Evolutionary conservation across 2,329 filamentous ascomycete genomes (phyloP).

Genomic region (Colletotrichum caudatum): DNA sequence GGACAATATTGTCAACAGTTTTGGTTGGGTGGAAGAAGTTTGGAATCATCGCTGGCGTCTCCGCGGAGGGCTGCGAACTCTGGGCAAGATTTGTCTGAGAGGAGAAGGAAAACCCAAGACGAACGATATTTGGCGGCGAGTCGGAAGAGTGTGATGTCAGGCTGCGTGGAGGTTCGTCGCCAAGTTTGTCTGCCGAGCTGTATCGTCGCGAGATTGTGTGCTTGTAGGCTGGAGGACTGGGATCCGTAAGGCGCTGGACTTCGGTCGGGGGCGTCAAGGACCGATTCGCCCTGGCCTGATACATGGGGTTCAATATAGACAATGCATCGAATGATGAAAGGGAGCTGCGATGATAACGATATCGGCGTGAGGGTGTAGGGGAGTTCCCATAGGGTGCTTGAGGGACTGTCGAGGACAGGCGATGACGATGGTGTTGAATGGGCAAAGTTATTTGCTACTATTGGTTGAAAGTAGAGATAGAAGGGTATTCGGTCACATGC

Average conservation of each 20-base stretch:
- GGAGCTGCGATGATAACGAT: conserved; percentile 4
- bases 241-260: conserved; percentile 28
- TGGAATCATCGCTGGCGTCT: conserved; percentile 33
- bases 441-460: not conserved
- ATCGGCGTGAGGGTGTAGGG: not conserved
- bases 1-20: not conserved
- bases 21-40: conserved; percentile 37
- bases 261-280: conserved; percentile 36
- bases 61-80: not conserved
- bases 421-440: conserved; percentile 1
- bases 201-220: conserved; percentile 23
- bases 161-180: not conserved
- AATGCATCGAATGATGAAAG: not conserved
- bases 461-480: not conserved
- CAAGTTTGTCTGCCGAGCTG: conserved; percentile 23
- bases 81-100: conserved; percentile 12
- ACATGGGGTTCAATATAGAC: conserved; percentile 19
- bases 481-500: too few relatives aligned
- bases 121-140: not conserved
- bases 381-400: not conserved
- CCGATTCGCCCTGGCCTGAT: conserved; percentile 13
- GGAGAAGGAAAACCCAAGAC: conserved; percentile 6
- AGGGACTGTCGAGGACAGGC: conserved; percentile 1
- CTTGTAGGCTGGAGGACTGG: conserved; percentile 22
- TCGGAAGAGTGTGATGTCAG: not conserved